These are phyloP conservation scores for Cicer yamashitae DNA, from an alignment of 306 rosid species.

Conservation along the genomic window DNA sequence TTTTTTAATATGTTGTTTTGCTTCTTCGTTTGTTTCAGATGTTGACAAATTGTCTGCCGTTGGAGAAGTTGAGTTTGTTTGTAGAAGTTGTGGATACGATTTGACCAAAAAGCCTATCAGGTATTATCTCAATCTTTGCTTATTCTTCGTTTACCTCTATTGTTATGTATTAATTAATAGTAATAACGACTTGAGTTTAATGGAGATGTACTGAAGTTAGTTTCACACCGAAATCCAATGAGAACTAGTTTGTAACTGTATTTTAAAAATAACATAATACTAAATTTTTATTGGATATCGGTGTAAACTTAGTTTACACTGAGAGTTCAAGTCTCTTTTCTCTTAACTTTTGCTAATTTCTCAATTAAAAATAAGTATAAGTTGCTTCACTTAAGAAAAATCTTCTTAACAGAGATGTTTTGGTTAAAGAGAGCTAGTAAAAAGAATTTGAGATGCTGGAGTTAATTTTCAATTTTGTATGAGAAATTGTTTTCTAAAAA, in stretches of 20 bases:
- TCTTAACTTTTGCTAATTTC: not conserved
- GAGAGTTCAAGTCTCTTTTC: not conserved
- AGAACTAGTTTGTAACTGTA: not conserved
- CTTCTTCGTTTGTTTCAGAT: conserved; percentile 57
- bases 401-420: not conserved
- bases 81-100: conserved; percentile 68
- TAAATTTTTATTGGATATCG: not conserved
- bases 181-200: not conserved
- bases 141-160: not conserved
- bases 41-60: conserved; percentile 53
- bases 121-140: conserved; percentile 43
- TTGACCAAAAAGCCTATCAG: conserved; percentile 70
- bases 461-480: not conserved
- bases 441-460: not conserved
- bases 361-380: not conserved
- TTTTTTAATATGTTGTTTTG: not conserved
- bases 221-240: not conserved
- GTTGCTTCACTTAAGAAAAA: not conserved
- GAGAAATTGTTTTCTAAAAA: not conserved
- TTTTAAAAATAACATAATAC: not conserved
- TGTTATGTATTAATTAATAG: not conserved
- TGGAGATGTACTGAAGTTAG: not conserved
- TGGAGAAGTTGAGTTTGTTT: conserved; percentile 71
- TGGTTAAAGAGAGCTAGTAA: not conserved
- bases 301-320: not conserved